phyloP scores from a whole-genome alignment of 177 flowering plant genomes.

The Vitis hybrid region DNA sequence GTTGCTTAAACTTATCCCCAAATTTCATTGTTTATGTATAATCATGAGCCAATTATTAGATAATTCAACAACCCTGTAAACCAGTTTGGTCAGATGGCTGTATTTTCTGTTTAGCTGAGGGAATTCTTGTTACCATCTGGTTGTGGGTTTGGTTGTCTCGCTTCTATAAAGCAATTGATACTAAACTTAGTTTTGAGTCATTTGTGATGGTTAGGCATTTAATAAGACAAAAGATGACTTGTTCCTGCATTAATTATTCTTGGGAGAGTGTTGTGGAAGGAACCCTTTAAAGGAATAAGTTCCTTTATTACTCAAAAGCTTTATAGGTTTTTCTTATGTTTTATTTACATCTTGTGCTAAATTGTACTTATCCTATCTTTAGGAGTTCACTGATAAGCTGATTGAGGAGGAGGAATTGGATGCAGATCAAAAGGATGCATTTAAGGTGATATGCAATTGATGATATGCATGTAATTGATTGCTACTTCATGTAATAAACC shows the following conservation, averaged over 20 bases:
- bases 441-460: conserved; percentile 46
- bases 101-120: background rate
- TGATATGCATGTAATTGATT: background rate
- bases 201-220: background rate
- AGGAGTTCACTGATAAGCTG: conserved; percentile 78
- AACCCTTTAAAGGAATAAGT: background rate
- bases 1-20: background rate
- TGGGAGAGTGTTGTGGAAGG: no score
- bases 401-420: conserved; percentile 61
- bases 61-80: background rate
- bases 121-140: background rate
- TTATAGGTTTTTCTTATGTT: background rate
- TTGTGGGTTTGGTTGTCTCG: background rate
- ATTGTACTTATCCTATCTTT: background rate
- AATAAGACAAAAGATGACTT: background rate
- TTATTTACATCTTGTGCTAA: background rate
- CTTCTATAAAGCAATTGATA: background rate
- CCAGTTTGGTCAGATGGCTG: background rate
- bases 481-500: background rate
- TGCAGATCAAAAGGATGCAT: conserved; percentile 77
- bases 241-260: background rate
- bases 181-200: background rate
- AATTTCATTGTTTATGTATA: background rate
- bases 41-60: background rate
- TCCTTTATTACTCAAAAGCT: background rate